Evolutionary conservation across 805 yeast species (phyloP), one percentile per base, ranked within the genome.

Genomic region (Candida xiaguanensis): DNA sequence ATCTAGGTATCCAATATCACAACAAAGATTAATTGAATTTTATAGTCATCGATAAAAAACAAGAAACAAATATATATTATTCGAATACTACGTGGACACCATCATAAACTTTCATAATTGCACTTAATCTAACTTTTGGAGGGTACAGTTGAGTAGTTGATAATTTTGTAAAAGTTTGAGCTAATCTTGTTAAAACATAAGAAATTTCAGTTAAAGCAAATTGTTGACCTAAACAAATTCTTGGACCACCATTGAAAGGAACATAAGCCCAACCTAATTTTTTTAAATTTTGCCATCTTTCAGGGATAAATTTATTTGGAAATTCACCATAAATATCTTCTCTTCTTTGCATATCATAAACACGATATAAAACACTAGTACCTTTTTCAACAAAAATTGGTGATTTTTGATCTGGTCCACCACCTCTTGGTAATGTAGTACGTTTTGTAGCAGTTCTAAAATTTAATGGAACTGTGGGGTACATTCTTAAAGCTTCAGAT

Each of bases 221-320:
- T 53, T 74, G 78, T 59, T 74, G 78, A 34, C 80, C 80, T 42
- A 74, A 56, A 48, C 80, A 74, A 41, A 74, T 72, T 43, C 80
- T 56, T 14, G 79, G 79, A 5, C 80, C 80, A 31, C 78, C 79
- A 48, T 72, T 72, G 57, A 74, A 74, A 17, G 78, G 78, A 22
- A 74, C 53, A 52, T 65, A 74, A 13, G 71, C 74, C 77, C 77
- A 74, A 6, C 71, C 67, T 33, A 61, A 51, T 27, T 35, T 35
- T 34, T 51, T 52, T 22, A 50, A 52, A 16, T 53, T 54, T 32
- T 55, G 57, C 72, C 72, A 65, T 48, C 72, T 55, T 41, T 64
- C 70, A 4, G 72, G 70, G 30, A 55, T 57, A 49, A 63, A 65
- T 5, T 34, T 56, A 1, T 46, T 43, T n/a, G 66, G 55, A 40